Evolutionary conservation across 108 stramenopile genomes (phyloP), one percentile per base, ranked within the genome.

Genomic region (Fragilaria crotonensis): DNA sequence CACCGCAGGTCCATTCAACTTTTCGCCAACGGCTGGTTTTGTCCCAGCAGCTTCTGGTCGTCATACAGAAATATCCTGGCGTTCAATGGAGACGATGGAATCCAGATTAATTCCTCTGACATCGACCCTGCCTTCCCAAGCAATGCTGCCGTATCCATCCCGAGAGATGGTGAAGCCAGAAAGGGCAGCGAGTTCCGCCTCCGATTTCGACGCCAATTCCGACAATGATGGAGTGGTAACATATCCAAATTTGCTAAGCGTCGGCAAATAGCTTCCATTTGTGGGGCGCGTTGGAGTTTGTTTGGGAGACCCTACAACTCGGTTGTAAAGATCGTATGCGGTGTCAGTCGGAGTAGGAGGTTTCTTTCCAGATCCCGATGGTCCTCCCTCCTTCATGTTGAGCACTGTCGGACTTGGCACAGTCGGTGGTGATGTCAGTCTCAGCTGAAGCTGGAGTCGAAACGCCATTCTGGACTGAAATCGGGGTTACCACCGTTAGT

Each of bases 41-140:
- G 30, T 67, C 5, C 81, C 79, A 17, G 73, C 73, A 17, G 53
- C 64, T 68, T 94, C 90, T 85, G 87, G 44, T 73, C 60, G 33
- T 82, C 80, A 67, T 97, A 97, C 92, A 33, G 79, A 79, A 26
- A 95, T 89, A 32, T 83, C 81, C 60, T 76, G 81, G n/a, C 57
- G 64, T 32, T 88, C 87, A 60, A 97, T 97, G 36, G 56, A 33
- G 27, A 95, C 85, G 47, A 80, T 69, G 41, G 45, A 45, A 64
- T 95, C 94, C 19, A 97, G 59, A 60, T 95, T 77, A 20, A 85
- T 70, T 22, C 72, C 80, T 9, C 94, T 83, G 25, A 97, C 86
- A 74, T 97, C 96, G 2, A 95, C 93, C 33, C 80, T 81, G 30
- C 94, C 96, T 57, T 87, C 78, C 96, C 96, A 97, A 60, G 87